Conservation (phyloP, 441 rosid species). For the Omphalea diandra region DNA sequence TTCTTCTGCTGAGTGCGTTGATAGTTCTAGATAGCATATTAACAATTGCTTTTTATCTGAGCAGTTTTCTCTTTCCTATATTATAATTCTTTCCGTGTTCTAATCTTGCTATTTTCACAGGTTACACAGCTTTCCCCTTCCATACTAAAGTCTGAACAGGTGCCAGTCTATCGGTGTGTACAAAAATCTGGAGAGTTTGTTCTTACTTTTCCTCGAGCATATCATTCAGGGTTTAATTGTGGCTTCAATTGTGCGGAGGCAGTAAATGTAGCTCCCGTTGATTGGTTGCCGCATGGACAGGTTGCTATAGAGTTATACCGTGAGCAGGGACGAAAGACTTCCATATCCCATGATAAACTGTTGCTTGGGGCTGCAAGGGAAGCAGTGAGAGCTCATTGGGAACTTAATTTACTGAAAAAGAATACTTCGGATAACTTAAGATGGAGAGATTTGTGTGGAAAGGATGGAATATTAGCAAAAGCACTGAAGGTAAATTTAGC, state of each 20-base stretch:
- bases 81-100: neutral
- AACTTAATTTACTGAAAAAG: slow-evolving; percentile 83
- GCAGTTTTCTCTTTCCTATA: neutral
- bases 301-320: slow-evolving; percentile 86
- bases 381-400: slow-evolving; percentile 98
- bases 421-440: slow-evolving; percentile 70
- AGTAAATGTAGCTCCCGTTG: slow-evolving; percentile 98
- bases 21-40: slow-evolving; percentile 6
- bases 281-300: slow-evolving; percentile 99
- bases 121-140: slow-evolving; percentile 99
- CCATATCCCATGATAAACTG: slow-evolving; percentile 95
- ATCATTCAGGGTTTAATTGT: slow-evolving; percentile 95
- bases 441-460: slow-evolving; percentile 86
- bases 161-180: slow-evolving; percentile 87
- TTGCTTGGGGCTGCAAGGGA: slow-evolving; percentile 99
- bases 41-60: neutral
- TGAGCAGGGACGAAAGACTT: slow-evolving; percentile 91
- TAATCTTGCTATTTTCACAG: slow-evolving; percentile 38
- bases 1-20: neutral
- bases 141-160: slow-evolving; percentile 83
- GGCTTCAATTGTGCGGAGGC: slow-evolving; percentile 99
- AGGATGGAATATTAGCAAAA: slow-evolving; percentile 81
- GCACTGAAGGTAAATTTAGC: slow-evolving; percentile 72
- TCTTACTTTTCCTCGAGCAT: slow-evolving; percentile 97
- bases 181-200: slow-evolving; percentile 97